Percentiles rank a stretch among this genome's conserved stretches.
Evolutionary conservation across 352 stramenopile species (phyloP).

Genomic region (Pythium vanterpoolii): DNA sequence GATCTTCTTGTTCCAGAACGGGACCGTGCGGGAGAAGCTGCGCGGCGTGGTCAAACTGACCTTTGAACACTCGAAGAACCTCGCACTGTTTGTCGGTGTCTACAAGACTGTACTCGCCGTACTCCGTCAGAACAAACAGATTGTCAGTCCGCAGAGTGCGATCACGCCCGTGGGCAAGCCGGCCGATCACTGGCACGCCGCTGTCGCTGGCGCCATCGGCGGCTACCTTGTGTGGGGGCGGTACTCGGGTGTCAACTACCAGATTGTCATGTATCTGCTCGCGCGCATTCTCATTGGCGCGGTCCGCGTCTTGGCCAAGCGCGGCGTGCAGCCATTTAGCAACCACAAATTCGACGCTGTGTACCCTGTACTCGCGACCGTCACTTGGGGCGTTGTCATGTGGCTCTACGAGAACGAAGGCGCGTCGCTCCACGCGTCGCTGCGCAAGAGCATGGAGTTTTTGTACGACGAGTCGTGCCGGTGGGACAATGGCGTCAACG

Average conservation of each 20-base stretch:
- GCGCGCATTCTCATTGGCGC: slow-evolving; percentile 68
- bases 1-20: slow-evolving; percentile 87
- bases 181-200: slow-evolving; percentile 69
- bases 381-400: slow-evolving; percentile 82
- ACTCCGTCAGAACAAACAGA: slow-evolving; percentile 52
- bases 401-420: slow-evolving; percentile 88
- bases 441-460: slow-evolving; percentile 88
- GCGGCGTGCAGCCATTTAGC: slow-evolving; percentile 59
- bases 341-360: slow-evolving; percentile 66
- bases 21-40: slow-evolving; percentile 74
- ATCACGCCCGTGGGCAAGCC: slow-evolving; percentile 60
- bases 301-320: slow-evolving; percentile 61
- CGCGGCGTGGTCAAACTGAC: slow-evolving; percentile 69
- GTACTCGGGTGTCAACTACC: slow-evolving; percentile 87
- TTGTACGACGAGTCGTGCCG: slow-evolving; percentile 84
- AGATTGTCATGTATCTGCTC: slow-evolving; percentile 89
- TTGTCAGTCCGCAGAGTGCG: slow-evolving; percentile 28
- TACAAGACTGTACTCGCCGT: slow-evolving; percentile 79
- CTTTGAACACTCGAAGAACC: slow-evolving; percentile 86
- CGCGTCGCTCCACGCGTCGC: slow-evolving; percentile 67
- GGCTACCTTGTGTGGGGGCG: slow-evolving; percentile 83
- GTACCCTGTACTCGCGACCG: slow-evolving; percentile 73
- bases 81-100: slow-evolving; percentile 84
- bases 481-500: slow-evolving; percentile 58
- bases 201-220: slow-evolving; percentile 67